Percentiles rank a stretch among this genome's conserved stretches.
Conservation (phyloP, 345 rosid genomes). For the Eucalyptus virginea region DNA sequence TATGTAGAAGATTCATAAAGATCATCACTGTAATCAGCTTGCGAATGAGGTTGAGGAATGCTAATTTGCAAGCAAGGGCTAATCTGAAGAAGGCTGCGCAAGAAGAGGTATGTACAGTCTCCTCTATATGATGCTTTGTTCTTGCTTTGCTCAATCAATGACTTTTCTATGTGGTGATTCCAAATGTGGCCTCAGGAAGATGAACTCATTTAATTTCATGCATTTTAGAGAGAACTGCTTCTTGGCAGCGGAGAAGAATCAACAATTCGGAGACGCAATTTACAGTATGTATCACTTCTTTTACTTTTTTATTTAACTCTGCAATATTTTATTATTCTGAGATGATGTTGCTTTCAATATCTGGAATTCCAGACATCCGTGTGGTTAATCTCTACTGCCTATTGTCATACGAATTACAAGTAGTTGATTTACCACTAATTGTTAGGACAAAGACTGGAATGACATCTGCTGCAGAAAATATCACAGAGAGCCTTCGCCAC, state of each 20-base stretch:
- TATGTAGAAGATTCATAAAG: background rate
- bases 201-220: background rate
- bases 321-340: background rate
- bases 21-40: conserved; percentile 25
- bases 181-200: background rate
- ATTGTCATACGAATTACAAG: background rate
- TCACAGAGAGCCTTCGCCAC: conserved; percentile 92
- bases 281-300: conserved; percentile 56
- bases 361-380: background rate
- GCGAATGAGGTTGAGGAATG: conserved; percentile 61
- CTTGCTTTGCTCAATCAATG: background rate
- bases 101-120: conserved; percentile 36
- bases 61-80: conserved; percentile 83
- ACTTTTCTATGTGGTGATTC: background rate
- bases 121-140: background rate
- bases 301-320: background rate
- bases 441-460: conserved; percentile 87
- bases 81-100: conserved; percentile 82
- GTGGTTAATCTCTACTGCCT: background rate
- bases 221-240: conserved; percentile 76
- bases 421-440: background rate
- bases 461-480: conserved; percentile 93
- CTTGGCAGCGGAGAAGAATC: conserved; percentile 90
- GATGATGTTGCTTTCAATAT: background rate
- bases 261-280: conserved; percentile 67